A percentile compares a stretch with the other conserved stretches of the same genome.
phyloP scores from a whole-genome alignment of 2,329 filamentous ascomycete genomes.

The Daldinia eschscholtzii region DNA sequence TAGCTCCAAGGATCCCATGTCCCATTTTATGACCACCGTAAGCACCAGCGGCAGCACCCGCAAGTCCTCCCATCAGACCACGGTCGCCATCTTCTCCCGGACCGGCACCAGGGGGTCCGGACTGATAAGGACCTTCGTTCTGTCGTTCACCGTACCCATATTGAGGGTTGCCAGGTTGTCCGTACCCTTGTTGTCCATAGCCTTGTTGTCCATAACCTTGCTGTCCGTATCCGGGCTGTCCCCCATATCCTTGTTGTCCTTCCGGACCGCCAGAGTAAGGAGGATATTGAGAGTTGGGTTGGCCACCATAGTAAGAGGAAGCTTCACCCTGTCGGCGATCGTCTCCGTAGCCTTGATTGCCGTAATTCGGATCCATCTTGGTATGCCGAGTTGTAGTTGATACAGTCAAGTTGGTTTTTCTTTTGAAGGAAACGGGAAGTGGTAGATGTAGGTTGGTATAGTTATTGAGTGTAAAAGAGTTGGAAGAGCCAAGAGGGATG shows the following conservation, averaged over 20 bases:
- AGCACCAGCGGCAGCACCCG: slow-evolving; percentile 57
- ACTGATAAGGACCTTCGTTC: slow-evolving; percentile 15
- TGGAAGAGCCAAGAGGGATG: neutral
- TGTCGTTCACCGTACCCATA: slow-evolving; percentile 29
- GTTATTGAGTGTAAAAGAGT: neutral
- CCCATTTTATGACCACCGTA: slow-evolving; percentile 58
- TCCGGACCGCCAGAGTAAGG: slow-evolving; percentile 11
- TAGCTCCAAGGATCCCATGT: slow-evolving; percentile 55
- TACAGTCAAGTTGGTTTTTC: neutral
- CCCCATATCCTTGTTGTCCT: slow-evolving; percentile 22
- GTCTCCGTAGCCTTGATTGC: slow-evolving; percentile 16
- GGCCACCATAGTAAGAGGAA: slow-evolving; percentile 35
- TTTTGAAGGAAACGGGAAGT: neutral
- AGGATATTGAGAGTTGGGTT: slow-evolving; percentile 25
- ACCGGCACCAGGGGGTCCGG: slow-evolving; percentile 26
- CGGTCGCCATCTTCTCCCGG: slow-evolving; percentile 55
- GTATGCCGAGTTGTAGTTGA: neutral
- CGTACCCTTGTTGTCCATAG: slow-evolving; percentile 18
- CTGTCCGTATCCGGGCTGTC: neutral
- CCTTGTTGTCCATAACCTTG: slow-evolving; percentile 12
- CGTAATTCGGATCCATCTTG: slow-evolving; percentile 35
- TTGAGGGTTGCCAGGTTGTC: slow-evolving; percentile 22
- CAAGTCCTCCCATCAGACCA: slow-evolving; percentile 57
- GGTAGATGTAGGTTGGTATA: neutral
- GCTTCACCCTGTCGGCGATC: slow-evolving; percentile 31